phyloP scores from a whole-genome alignment of 768 basidiomycete genomes.

The Boletus bicolor region DNA sequence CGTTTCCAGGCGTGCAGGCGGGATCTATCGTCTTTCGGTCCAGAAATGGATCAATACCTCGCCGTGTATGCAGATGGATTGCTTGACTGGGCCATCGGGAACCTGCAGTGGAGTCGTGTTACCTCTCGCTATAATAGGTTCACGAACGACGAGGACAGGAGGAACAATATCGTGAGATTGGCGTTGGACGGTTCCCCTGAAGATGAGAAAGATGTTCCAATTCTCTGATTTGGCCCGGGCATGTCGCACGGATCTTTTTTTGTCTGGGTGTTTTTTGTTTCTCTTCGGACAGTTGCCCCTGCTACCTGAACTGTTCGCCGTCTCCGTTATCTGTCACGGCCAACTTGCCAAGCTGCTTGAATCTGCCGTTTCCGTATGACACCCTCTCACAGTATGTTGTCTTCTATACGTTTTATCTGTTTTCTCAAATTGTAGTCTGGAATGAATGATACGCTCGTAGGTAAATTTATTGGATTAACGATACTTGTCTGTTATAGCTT shows the following conservation, averaged over 20 bases:
- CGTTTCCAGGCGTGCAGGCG: conserved; percentile 1
- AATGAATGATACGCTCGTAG: background rate
- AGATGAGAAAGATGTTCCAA: background rate
- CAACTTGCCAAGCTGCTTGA: too few species aligned
- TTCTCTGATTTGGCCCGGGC: background rate
- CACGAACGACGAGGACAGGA: conserved; percentile 6
- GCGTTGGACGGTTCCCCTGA: background rate
- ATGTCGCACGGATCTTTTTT: background rate
- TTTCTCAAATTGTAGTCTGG: background rate
- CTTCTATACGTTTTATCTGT: background rate
- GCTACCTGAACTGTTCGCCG: too few species aligned
- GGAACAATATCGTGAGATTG: background rate
- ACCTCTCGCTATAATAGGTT: conserved; percentile 8
- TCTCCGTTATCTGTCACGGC: background rate
- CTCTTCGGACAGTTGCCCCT: too few species aligned
- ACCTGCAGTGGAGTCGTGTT: conserved; percentile 10
- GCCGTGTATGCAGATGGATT: conserved; percentile 7
- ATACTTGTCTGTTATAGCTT: too few species aligned
- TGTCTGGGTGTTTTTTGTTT: too few species aligned
- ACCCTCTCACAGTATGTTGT: background rate
- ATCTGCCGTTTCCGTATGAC: too few species aligned
- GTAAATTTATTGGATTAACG: too few species aligned
- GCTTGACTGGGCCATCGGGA: conserved; percentile 4
- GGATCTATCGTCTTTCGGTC: conserved; percentile 5
- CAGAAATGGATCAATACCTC: conserved; percentile 2